These are phyloP conservation scores for Entomortierella chlamydospora DNA, from an alignment of 192 early-diverging fungal genomes.

Conservation along the genomic window DNA sequence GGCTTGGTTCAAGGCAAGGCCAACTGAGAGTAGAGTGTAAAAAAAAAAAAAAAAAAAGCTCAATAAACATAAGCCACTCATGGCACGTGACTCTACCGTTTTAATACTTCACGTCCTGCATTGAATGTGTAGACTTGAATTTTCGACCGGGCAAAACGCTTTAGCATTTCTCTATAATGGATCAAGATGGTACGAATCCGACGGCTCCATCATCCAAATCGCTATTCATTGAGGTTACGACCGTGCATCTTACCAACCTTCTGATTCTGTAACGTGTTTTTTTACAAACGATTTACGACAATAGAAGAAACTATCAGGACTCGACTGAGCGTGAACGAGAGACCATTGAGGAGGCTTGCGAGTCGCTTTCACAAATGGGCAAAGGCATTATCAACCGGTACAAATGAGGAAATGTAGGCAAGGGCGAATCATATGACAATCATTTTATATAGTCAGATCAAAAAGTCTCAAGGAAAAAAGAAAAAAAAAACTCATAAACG, in stretches of 20 bases:
- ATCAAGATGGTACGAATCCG: constrained; percentile 1
- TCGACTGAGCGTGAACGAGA: constrained; percentile 44
- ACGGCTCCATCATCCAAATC: background rate
- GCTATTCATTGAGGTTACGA: background rate
- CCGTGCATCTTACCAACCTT: background rate
- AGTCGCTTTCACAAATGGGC: constrained; percentile 36
- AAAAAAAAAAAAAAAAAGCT: constrained; percentile 20
- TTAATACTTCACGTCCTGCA: background rate
- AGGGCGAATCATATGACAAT: background rate
- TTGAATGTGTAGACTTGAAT: no score
- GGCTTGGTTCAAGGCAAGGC: background rate
- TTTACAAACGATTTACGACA: background rate
- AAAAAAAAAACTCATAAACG: no score
- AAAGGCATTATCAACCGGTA: constrained; percentile 3
- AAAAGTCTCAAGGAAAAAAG: background rate
- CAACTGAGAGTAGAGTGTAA: background rate
- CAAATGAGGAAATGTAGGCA: constrained; percentile 23
- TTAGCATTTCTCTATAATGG: background rate
- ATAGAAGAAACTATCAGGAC: constrained; percentile 38
- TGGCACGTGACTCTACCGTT: background rate
- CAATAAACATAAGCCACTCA: constrained; percentile 28
- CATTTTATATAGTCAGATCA: background rate
- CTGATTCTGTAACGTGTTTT: background rate
- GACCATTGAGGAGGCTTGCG: constrained; percentile 28
- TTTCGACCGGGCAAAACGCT: background rate